Conservation (phyloP, 208 protist species). For the Leishmania guyanensis region DNA sequence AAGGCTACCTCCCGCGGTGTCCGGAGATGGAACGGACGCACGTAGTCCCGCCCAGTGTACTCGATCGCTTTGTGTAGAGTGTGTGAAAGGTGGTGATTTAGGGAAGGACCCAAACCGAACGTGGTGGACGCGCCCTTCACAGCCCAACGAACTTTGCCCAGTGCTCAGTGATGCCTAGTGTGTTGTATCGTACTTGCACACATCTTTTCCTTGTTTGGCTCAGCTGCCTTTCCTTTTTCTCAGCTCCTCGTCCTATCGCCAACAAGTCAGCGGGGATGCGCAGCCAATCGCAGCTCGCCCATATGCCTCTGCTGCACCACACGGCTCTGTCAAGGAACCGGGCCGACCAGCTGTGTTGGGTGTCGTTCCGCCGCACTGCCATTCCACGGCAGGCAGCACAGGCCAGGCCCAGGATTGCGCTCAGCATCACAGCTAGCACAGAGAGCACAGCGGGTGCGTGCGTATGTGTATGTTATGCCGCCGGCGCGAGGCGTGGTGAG, state of each 20-base stretch:
- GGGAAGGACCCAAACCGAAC: not conserved
- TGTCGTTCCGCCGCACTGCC: not conserved
- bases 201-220: too few relatives aligned
- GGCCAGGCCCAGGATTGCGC: not conserved
- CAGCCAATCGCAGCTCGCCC: not conserved
- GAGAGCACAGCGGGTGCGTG: not conserved
- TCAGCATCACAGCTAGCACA: not conserved
- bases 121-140: not conserved
- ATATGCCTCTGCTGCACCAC: not conserved
- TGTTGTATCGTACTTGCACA: too few relatives aligned
- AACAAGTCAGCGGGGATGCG: not conserved
- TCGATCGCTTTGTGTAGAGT: constrained; percentile 5
- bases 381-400: not conserved
- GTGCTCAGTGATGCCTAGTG: not conserved
- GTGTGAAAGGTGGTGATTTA: not conserved
- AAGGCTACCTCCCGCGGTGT: constrained; percentile 15
- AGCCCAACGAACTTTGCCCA: not conserved
- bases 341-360: not conserved
- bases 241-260: not conserved
- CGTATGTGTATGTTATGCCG: not conserved
- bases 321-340: too few relatives aligned
- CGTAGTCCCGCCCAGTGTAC: not conserved
- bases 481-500: not conserved
- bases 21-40: constrained; percentile 9
- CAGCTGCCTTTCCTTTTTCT: not conserved